Evolutionary conservation across 257 asterid genomes (phyloP).

Genomic region (Nicotiana noctiflora): DNA sequence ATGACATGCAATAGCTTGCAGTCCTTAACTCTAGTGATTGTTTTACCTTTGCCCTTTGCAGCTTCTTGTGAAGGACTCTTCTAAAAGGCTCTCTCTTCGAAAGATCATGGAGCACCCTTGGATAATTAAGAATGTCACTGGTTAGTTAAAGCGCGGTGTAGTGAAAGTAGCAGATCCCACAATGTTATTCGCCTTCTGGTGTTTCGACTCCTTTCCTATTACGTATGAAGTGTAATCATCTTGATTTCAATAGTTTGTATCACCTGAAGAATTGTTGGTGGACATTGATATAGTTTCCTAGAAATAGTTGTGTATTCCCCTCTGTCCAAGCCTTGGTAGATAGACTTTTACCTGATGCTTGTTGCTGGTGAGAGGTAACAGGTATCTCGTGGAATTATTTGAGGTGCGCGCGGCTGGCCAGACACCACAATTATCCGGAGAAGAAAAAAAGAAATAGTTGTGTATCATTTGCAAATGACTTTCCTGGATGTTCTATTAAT

Average conservation of each 20-base stretch:
- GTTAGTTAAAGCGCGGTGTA: neutral
- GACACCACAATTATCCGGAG: too few relatives aligned
- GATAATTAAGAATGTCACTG: conserved; percentile 45
- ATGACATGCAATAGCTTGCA: neutral
- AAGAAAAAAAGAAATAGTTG: neutral
- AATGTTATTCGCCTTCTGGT: neutral
- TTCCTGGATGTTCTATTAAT: neutral
- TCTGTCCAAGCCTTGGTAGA: too few relatives aligned
- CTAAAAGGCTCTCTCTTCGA: conserved; percentile 70
- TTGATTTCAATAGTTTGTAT: neutral
- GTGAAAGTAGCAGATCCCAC: neutral
- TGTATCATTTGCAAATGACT: neutral
- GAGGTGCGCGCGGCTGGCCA: too few relatives aligned
- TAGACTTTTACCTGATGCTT: too few relatives aligned
- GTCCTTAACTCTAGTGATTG: conserved; percentile 1
- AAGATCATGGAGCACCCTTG: conserved; percentile 84
- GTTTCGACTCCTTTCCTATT: neutral
- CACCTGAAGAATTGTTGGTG: neutral
- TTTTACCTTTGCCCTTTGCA: conserved; percentile 23
- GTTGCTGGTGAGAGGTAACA: too few relatives aligned
- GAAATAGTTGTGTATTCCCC: too few relatives aligned
- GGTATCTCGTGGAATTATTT: too few relatives aligned
- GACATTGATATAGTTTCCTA: neutral
- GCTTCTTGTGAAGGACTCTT: conserved; percentile 92
- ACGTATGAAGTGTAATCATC: neutral